These are phyloP conservation scores for Camellia sinensis DNA, from an alignment of 148 eudicot species.

Conservation along the genomic window DNA sequence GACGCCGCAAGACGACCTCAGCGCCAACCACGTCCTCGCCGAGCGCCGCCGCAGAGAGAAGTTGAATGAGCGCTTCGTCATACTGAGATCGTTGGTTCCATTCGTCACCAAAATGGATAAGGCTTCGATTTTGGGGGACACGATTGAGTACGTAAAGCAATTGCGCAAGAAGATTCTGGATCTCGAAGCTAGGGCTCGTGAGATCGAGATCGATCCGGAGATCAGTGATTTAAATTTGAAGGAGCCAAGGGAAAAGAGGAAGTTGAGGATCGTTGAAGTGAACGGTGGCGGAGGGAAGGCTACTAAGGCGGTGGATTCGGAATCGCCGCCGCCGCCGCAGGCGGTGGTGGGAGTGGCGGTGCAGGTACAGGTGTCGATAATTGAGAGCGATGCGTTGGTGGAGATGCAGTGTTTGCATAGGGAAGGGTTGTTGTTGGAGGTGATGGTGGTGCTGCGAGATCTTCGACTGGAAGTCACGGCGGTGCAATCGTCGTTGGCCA, in stretches of 20 bases:
- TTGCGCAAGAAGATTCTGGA: conserved; percentile 58
- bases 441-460: conserved; percentile 66
- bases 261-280: conserved; percentile 41
- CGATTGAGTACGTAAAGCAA: conserved; percentile 86
- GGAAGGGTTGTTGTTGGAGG: conserved; percentile 75
- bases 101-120: conserved; percentile 94
- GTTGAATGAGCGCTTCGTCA: conserved; percentile 72
- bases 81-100: conserved; percentile 69
- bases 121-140: conserved; percentile 90
- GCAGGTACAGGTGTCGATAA: conserved; percentile 81
- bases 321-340: conserved; percentile 14
- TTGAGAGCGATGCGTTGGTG: conserved; percentile 79
- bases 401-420: conserved; percentile 68
- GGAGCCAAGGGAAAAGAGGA: conserved; percentile 36
- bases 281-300: conserved; percentile 24
- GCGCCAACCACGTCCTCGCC: conserved; percentile 78
- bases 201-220: conserved; percentile 26
- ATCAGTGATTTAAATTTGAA: too few relatives aligned
- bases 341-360: conserved; percentile 18
- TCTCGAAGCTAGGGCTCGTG: conserved; percentile 38
- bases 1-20: conserved; percentile 56
- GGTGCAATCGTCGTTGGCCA: conserved; percentile 54
- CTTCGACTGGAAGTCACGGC: conserved; percentile 57
- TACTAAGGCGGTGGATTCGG: conserved; percentile 27
- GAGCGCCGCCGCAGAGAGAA: conserved; percentile 86